Conservation (phyloP, 176 grass and related monocot genomes). For the Cenchrus americanus region DNA sequence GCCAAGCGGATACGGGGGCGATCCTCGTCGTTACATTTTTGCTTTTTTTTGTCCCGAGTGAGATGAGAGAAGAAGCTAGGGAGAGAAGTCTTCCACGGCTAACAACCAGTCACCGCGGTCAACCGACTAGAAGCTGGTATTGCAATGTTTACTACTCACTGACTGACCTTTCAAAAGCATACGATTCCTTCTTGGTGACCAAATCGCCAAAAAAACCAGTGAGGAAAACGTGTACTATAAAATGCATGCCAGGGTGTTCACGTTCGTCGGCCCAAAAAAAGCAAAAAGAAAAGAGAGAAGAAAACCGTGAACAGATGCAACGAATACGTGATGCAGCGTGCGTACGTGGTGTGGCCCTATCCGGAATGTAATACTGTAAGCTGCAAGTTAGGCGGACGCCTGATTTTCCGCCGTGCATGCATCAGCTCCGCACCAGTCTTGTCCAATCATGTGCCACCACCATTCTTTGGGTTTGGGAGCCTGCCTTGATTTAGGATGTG, state of each 20-base stretch:
- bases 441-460: background rate
- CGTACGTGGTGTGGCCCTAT: background rate
- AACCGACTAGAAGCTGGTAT: too few species aligned
- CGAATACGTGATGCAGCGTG: background rate
- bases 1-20: conserved; percentile 27
- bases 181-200: background rate
- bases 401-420: background rate
- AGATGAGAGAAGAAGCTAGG: background rate
- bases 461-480: background rate
- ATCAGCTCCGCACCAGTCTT: background rate
- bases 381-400: conserved; percentile 12
- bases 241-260: background rate
- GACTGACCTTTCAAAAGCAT: background rate
- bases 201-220: background rate
- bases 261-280: too few species aligned
- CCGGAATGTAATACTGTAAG: background rate
- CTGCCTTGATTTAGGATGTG: background rate
- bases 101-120: background rate
- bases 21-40: background rate
- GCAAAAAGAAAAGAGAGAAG: too few species aligned
- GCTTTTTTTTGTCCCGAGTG: background rate
- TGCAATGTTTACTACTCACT: background rate
- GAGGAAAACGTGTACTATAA: background rate
- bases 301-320: background rate
- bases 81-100: background rate